Base-by-base conservation (phyloP, 2,329 filamentous ascomycete species). In the Aplosporella prunicola region DNA sequence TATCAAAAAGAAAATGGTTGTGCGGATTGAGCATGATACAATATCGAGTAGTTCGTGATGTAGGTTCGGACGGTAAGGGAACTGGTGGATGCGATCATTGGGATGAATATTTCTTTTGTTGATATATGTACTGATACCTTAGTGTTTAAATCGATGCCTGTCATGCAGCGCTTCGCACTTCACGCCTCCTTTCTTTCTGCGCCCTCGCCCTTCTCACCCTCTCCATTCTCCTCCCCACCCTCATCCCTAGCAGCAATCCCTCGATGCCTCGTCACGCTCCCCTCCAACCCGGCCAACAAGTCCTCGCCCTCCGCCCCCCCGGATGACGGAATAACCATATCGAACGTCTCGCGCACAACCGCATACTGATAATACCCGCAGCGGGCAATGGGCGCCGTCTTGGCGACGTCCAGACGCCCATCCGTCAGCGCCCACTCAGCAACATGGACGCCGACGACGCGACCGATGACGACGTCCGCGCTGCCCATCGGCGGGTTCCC, bases 351-450 rank as follows among this genome's bases (percentile, higher is more conserved):
- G 35, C 58, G 57, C 2, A 78, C 60, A 9, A 72, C 69, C 2
- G 68, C 60, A 56, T 78, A 78, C 50, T 77, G 62, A 47, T 69
- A 72, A 50, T 78, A 78, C 11, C 74, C 74, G 48, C 68, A 76
- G 17, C 75, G 55, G 5, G 73, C 75, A 54, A 78, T 77, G 4
- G 74, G 74, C 56, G 65, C 58, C 15, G 69, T 73, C 56, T 76
- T 76, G 2, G 47, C 52, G 2, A 78, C 53, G 60, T 78, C 73
- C 25, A 78, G 49, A 39, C 64, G 63, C 0, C 72, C 72, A 43
- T 72, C 58, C 3, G 69, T 75, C 45, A 78, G 44, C 1, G 71
- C 71, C 9, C 56, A 50, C 30, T 78, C 72, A 4, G 63, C 60
- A 38, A 78, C 72, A 51, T 78, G 71, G 20, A 80, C 63, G 0